phyloP scores from a whole-genome alignment of 2,329 filamentous ascomycete genomes.

The Ophiocordyceps sinensis region DNA sequence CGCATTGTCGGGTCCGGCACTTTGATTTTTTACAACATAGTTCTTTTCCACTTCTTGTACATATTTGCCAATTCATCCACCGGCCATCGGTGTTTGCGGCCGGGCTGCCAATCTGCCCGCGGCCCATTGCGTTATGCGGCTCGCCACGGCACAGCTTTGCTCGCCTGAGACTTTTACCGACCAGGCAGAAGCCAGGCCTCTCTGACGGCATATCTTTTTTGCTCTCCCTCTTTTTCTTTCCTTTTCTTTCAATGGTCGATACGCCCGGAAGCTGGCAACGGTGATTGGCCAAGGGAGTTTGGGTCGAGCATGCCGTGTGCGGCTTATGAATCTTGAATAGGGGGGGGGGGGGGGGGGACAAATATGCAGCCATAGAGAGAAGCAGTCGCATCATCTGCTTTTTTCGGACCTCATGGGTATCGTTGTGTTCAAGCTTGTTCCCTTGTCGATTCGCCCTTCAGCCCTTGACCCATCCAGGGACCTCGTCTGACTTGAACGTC shows the following conservation, averaged over 20 bases:
- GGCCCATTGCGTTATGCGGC: no score
- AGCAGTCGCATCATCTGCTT: no score
- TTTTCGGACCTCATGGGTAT: no score
- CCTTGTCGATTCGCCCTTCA: constrained; percentile 5
- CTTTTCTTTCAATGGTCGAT: constrained; percentile 7
- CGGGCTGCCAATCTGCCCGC: constrained; percentile 2
- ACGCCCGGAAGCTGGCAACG: constrained; percentile 5
- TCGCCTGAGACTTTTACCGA: no score
- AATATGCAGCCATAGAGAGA: no score
- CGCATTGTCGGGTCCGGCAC: no score
- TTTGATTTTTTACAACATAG: no score
- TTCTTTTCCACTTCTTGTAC: constrained; percentile 6
- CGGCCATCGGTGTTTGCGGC: constrained; percentile 21
- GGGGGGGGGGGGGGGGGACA: no score
- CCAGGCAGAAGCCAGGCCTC: not conserved
- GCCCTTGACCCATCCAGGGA: constrained; percentile 61
- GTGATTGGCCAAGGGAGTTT: constrained; percentile 1
- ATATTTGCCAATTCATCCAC: constrained; percentile 12
- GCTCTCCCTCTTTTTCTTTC: constrained; percentile 2
- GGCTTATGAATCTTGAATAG: no score
- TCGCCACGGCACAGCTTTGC: no score
- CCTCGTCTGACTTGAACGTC: constrained; percentile 44
- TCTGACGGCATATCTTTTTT: no score
- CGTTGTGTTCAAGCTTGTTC: not conserved
- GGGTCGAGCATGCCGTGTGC: not conserved